These are phyloP conservation scores for Barnettozyma sp. DNA, from an alignment of 805 yeast species.

Conservation along the genomic window DNA sequence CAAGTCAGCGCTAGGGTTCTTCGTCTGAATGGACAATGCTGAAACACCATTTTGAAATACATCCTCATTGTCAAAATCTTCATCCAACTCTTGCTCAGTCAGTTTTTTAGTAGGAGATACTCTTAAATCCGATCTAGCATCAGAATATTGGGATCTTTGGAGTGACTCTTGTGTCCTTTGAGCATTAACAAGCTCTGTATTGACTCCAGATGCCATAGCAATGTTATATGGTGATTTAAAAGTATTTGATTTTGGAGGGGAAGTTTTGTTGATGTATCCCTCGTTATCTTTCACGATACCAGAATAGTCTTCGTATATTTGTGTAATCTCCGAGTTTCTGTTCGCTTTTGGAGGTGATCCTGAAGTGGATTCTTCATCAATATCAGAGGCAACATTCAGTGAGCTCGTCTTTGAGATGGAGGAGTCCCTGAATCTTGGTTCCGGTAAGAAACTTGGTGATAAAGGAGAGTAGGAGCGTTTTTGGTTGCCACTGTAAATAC, in stretches of 20 bases:
- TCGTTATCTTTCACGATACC: conserved; percentile 17
- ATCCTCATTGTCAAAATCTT: conserved; percentile 25
- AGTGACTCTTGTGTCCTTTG: conserved; percentile 9
- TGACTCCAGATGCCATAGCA: conserved; percentile 6
- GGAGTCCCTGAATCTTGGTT: conserved; percentile 25
- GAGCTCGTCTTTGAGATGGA: conserved; percentile 18
- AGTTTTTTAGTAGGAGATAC: neutral
- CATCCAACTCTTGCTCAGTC: conserved; percentile 17
- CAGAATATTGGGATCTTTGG: conserved; percentile 6
- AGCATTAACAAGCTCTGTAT: conserved; percentile 11
- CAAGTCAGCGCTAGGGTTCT: conserved; percentile 13
- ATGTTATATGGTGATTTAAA: conserved; percentile 6
- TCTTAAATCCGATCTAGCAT: conserved; percentile 5
- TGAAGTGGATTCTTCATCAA: conserved; percentile 10
- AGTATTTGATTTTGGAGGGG: neutral
- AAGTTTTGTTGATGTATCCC: neutral
- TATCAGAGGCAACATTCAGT: conserved; percentile 14
- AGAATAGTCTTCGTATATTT: conserved; percentile 28
- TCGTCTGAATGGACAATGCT: conserved; percentile 13
- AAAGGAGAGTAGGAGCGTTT: conserved; percentile 28
- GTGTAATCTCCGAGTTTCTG: conserved; percentile 27
- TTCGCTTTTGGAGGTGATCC: conserved; percentile 15
- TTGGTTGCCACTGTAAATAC: conserved; percentile 6
- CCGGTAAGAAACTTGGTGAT: conserved; percentile 33
- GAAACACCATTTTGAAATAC: conserved; percentile 23